Percentiles rank a stretch among this genome's conserved stretches.
Evolutionary conservation across 306 rosid genomes (phyloP).

Genomic region (Gleditsia sinensis): DNA sequence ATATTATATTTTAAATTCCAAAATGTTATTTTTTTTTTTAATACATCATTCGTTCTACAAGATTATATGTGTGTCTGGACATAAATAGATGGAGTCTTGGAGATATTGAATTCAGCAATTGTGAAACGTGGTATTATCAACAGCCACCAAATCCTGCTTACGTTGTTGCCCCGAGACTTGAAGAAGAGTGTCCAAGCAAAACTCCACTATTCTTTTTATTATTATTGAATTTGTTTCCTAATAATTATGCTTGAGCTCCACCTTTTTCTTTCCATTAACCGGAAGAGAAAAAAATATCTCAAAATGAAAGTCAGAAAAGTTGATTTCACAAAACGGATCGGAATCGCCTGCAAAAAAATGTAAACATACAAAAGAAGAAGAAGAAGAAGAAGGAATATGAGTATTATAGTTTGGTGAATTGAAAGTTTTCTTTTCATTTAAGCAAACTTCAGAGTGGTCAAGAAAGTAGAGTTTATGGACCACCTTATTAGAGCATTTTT

Average conservation of each 20-base stretch:
- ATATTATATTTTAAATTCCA: background rate
- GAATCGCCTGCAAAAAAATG: background rate
- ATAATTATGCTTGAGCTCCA: background rate
- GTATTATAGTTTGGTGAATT: background rate
- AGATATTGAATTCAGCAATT: background rate
- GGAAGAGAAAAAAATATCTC: background rate
- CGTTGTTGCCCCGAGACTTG: background rate
- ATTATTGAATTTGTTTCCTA: background rate
- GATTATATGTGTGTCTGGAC: background rate
- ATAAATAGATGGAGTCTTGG: too few species aligned
- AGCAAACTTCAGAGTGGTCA: background rate
- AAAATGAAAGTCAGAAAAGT: background rate
- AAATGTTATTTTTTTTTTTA: too few species aligned
- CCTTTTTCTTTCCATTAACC: background rate
- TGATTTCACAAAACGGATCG: background rate
- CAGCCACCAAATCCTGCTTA: background rate
- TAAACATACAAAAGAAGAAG: background rate
- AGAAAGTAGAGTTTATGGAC: background rate
- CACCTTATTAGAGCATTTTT: background rate
- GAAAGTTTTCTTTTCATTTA: background rate
- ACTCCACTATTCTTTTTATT: background rate
- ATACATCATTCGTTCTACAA: background rate
- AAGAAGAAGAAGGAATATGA: background rate
- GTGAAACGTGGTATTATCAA: background rate
- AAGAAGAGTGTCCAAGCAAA: background rate